A percentile compares a stretch with the other conserved stretches of the same genome.
Evolutionary conservation across 2,329 filamentous ascomycete genomes (phyloP).

Genomic region (Simplicillium sp.): DNA sequence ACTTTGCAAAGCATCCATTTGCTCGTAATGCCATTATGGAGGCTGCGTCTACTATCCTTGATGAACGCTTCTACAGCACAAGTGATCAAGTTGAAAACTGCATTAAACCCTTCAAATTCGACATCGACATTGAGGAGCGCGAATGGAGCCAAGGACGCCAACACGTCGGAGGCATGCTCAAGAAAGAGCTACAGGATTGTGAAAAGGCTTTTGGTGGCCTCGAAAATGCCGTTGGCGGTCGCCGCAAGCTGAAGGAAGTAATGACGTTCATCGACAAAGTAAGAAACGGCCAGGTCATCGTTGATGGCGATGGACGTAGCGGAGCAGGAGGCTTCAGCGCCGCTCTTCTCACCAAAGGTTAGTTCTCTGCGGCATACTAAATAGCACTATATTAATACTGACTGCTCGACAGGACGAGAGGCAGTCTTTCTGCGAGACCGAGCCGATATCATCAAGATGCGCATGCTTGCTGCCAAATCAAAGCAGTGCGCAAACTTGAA

Average conservation of each 20-base stretch:
- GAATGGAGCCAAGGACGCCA: slow-evolving; percentile 85
- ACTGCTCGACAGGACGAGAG: slow-evolving; percentile 59
- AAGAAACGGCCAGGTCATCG: slow-evolving; percentile 70
- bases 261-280: slow-evolving; percentile 86
- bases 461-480: slow-evolving; percentile 77
- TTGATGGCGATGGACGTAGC: slow-evolving; percentile 74
- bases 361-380: slow-evolving; percentile 11
- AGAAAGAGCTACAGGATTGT: slow-evolving; percentile 76
- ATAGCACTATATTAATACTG: slow-evolving; percentile 11
- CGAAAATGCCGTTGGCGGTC: slow-evolving; percentile 70
- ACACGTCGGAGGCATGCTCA: slow-evolving; percentile 71
- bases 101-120: slow-evolving; percentile 97
- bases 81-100: slow-evolving; percentile 98
- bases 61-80: slow-evolving; percentile 92
- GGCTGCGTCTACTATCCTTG: slow-evolving; percentile 79
- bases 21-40: slow-evolving; percentile 89
- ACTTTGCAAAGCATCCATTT: slow-evolving; percentile 84
- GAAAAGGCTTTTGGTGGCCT: slow-evolving; percentile 68
- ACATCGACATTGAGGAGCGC: slow-evolving; percentile 84
- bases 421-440: slow-evolving; percentile 90
- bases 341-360: slow-evolving; percentile 74
- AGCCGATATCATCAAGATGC: slow-evolving; percentile 82
- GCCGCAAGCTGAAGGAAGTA: slow-evolving; percentile 80
- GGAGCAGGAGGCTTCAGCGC: slow-evolving; percentile 93
- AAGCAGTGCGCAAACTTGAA: slow-evolving; percentile 75